Evolutionary conservation across 164 flowering plant genomes (phyloP).

Genomic region (Cinnamomum micranthum): DNA sequence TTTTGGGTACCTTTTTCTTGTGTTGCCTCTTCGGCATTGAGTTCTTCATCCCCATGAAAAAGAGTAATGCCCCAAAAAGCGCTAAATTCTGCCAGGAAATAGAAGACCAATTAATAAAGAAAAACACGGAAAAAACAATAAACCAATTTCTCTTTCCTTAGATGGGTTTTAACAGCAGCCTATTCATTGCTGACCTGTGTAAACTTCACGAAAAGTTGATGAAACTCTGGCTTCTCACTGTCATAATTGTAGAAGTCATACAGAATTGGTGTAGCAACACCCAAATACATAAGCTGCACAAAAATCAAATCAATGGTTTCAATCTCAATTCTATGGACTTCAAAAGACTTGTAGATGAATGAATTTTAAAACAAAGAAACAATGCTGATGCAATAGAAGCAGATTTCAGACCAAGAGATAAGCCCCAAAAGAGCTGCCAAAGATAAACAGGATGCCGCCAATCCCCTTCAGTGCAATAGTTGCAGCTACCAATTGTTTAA

Average conservation of each 20-base stretch:
- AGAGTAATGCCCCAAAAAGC: slow-evolving; percentile 59
- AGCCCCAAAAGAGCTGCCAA: slow-evolving; percentile 71
- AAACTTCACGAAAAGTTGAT: slow-evolving; percentile 45
- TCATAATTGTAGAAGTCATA: slow-evolving; percentile 63
- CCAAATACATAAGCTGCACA: slow-evolving; percentile 37
- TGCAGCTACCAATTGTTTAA: slow-evolving; percentile 38
- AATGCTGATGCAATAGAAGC: neutral
- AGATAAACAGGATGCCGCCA: slow-evolving; percentile 67
- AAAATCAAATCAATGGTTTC: neutral
- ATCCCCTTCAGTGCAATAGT: slow-evolving; percentile 45
- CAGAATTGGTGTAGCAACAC: slow-evolving; percentile 38
- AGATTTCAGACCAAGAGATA: slow-evolving; percentile 51
- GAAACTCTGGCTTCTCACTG: slow-evolving; percentile 33
- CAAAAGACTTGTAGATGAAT: neutral
- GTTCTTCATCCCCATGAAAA: slow-evolving; percentile 70
- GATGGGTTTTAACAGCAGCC: neutral
- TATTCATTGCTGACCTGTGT: slow-evolving; percentile 31
- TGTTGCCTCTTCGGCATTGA: slow-evolving; percentile 43
- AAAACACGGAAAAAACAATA: too few species aligned
- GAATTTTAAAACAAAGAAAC: neutral
- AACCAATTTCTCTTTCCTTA: neutral
- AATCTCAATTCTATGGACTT: neutral
- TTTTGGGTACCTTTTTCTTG: slow-evolving; percentile 41
- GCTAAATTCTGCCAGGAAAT: slow-evolving; percentile 47
- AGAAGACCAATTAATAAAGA: neutral